Conservation (phyloP, 371 early-diverging fungal species). For the Mortierella sp. region DNA sequence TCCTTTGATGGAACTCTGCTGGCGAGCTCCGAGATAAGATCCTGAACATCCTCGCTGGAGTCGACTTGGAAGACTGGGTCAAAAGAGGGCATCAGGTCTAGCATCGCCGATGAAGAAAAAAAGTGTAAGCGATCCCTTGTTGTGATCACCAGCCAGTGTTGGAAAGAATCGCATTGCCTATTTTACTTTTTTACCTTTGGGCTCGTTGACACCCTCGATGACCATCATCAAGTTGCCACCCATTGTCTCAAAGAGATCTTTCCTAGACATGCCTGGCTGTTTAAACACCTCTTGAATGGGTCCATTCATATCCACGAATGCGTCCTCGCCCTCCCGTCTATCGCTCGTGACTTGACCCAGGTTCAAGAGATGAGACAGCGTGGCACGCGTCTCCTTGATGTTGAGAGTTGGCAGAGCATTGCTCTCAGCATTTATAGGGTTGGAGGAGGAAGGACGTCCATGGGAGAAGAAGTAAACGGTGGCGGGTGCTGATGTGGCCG, state of each 20-base stretch:
- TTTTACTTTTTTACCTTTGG: slow-evolving; percentile 37
- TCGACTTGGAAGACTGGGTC: slow-evolving; percentile 37
- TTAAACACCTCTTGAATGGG: slow-evolving; percentile 47
- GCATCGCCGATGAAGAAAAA: not conserved
- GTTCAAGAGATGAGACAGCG: slow-evolving; percentile 44
- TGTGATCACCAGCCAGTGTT: too few relatives aligned
- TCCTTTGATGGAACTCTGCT: slow-evolving; percentile 24
- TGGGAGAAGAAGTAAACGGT: slow-evolving; percentile 52
- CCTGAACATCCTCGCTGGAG: slow-evolving; percentile 31
- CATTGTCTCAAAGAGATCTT: slow-evolving; percentile 36
- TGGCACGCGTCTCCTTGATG: slow-evolving; percentile 49
- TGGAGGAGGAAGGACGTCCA: slow-evolving; percentile 30
- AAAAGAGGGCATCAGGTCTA: slow-evolving; percentile 41
- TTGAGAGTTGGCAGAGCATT: slow-evolving; percentile 15
- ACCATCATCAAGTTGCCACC: slow-evolving; percentile 48
- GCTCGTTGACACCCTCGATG: slow-evolving; percentile 37
- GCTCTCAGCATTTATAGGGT: not conserved
- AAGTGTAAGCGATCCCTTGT: too few relatives aligned
- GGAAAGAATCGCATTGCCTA: too few relatives aligned
- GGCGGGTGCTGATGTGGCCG: slow-evolving; percentile 24
- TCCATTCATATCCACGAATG: slow-evolving; percentile 25
- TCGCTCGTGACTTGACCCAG: slow-evolving; percentile 11
- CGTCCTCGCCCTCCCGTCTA: slow-evolving; percentile 3
- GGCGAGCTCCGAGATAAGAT: slow-evolving; percentile 34
- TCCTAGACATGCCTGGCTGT: slow-evolving; percentile 40